phyloP scores from a whole-genome alignment of 345 rosid genomes.

The Eutrema yunnanense region DNA sequence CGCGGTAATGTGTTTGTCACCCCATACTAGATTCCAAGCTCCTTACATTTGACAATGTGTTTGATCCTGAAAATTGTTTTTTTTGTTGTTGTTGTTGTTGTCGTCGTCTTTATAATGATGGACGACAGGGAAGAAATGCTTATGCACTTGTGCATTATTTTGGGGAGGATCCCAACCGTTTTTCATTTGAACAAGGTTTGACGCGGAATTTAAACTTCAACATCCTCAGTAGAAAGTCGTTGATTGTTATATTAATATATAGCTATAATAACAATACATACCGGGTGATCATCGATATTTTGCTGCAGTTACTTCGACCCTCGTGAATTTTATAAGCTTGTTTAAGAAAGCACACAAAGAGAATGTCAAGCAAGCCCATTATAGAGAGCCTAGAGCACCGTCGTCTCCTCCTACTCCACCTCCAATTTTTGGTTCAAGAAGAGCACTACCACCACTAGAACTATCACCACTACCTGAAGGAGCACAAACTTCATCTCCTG shows the following conservation, averaged over 20 bases:
- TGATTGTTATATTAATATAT: neutral
- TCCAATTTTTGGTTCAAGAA: no score
- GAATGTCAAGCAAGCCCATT: slow-evolving; percentile 57
- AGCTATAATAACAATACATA: slow-evolving; percentile 8
- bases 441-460: no score
- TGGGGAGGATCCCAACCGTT: slow-evolving; percentile 90
- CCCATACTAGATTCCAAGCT: neutral
- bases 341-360: slow-evolving; percentile 94
- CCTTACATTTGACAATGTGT: slow-evolving; percentile 3
- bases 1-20: slow-evolving; percentile 62
- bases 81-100: no score
- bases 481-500: no score
- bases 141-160: slow-evolving; percentile 87
- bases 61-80: neutral
- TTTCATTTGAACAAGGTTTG: slow-evolving; percentile 94
- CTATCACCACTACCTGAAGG: no score
- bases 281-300: neutral
- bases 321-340: slow-evolving; percentile 70
- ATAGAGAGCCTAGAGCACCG: neutral
- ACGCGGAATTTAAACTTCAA: neutral
- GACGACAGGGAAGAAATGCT: slow-evolving; percentile 93
- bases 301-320: slow-evolving; percentile 75
- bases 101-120: no score
- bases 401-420: no score
- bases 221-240: neutral